Base-by-base conservation (phyloP, 352 stramenopile genomes). In the Phytophthora macrochlamydospora region DNA sequence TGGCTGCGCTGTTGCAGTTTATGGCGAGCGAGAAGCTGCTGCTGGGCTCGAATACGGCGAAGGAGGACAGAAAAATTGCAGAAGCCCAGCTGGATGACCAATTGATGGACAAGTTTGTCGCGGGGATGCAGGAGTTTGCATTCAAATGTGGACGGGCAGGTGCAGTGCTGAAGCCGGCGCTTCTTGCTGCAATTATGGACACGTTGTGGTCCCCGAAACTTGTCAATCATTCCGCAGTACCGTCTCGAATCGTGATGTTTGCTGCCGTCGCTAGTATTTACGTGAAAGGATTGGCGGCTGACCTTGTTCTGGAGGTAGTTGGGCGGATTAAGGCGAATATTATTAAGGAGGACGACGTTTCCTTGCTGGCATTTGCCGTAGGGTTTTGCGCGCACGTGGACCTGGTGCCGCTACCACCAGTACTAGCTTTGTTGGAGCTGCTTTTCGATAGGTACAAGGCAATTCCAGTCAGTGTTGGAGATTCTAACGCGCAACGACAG, bases 41-140 rank as follows among this genome's bases (percentile, higher is more conserved):
- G 9, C 42, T 43, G 4, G 35, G 51, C 2, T 49, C 18, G 9
- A 53, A 59, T n/a, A 12, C 33, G 4, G 37, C 29, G 3, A 55
- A 28, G 4, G 50, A 61, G 3, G 63, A 51, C 1, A 69, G 64
- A 18, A 35, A 53, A 29, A 38, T 48, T 8, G 48, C 35, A 14
- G 52, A 43, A 4, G 18, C 43, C 3, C 59, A 74, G 24, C 75
- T 77, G 18, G 72, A 81, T n/a, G 84, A 92, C 31, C 59, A 89
- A n/a, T 51, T 90, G 42, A 68, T 89, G 59, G 77, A 87, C 29
- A 87, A 87, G 44, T 87, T 90, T 57, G 87, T 85, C 45, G 55
- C 59, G 1, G 71, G 75, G 2, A 61, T 92, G 46, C 77, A 87
- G 50, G 68, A 67, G 29, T 90, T 90, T 63, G 44, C 79, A 42